phyloP scores from a whole-genome alignment of 202 grass and related monocot genomes.

The Panicum hallii region DNA sequence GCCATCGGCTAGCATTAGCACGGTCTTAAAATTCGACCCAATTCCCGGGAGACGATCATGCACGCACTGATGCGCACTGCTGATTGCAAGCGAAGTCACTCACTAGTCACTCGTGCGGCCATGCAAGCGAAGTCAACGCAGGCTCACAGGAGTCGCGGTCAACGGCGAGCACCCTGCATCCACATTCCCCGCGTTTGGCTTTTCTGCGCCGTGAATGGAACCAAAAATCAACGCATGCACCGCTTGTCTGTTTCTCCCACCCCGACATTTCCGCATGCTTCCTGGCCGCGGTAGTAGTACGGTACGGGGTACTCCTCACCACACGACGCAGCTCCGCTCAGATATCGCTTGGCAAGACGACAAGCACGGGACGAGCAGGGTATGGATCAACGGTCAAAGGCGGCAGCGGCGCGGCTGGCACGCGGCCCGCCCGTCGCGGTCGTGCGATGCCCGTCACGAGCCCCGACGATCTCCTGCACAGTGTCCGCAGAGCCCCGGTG shows the following conservation, averaged over 20 bases:
- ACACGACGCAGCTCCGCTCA: background rate
- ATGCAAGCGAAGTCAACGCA: background rate
- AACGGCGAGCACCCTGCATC: background rate
- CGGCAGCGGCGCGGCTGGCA: slow-evolving; percentile 3
- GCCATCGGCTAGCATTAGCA: background rate
- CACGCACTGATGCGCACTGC: background rate
- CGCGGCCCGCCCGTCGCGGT: slow-evolving; percentile 11
- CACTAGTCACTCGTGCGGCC: background rate
- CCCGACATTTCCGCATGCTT: slow-evolving; percentile 37
- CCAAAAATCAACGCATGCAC: background rate
- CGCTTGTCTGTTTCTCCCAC: slow-evolving; percentile 2
- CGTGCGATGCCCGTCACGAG: slow-evolving; percentile 34
- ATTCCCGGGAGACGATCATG: background rate
- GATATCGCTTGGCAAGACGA: slow-evolving; percentile 18
- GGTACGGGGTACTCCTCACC: background rate
- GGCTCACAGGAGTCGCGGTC: background rate
- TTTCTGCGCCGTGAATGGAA: background rate
- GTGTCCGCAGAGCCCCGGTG: background rate
- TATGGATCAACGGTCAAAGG: slow-evolving; percentile 20
- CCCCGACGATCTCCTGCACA: background rate
- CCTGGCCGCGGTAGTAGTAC: background rate
- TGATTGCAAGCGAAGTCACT: no score
- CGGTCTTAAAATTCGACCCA: background rate
- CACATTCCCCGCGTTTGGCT: background rate
- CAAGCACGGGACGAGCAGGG: background rate